Percentiles rank a stretch among this genome's conserved stretches.
These are phyloP conservation scores for Leucocoprinus birnbaumii DNA, from an alignment of 768 basidiomycete genomes.

Conservation along the genomic window DNA sequence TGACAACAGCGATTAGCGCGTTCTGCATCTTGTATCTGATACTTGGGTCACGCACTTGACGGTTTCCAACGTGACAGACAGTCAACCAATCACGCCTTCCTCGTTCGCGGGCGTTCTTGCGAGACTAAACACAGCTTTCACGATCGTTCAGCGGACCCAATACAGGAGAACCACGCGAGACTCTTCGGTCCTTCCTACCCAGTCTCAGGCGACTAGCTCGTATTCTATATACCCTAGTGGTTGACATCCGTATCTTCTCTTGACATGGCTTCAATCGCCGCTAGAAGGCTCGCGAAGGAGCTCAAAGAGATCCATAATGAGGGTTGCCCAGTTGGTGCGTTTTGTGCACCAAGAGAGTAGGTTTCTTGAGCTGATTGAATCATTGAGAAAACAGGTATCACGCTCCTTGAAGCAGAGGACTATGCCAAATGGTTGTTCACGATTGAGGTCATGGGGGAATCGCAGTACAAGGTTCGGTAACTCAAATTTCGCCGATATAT, in stretches of 20 bases:
- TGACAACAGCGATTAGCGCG: no score
- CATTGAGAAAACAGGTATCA: conserved; percentile 56
- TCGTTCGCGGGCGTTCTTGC: not conserved
- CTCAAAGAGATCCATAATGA: conserved; percentile 63
- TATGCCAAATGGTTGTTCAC: conserved; percentile 76
- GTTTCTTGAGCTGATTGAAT: conserved; percentile 5
- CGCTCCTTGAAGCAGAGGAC: conserved; percentile 71
- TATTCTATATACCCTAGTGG: not conserved
- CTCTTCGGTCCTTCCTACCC: not conserved
- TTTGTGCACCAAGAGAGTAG: no score
- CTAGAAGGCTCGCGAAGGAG: conserved; percentile 69
- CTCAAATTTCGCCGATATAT: not conserved
- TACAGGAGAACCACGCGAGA: not conserved
- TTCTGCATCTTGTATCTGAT: no score
- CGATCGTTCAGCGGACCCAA: not conserved
- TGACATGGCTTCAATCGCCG: conserved; percentile 59
- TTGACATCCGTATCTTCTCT: not conserved
- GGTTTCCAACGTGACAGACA: not conserved
- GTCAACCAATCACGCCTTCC: conserved; percentile 1
- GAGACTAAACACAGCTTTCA: not conserved
- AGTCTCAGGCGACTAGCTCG: not conserved
- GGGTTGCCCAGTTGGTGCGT: conserved; percentile 63
- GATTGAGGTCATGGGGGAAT: conserved; percentile 83
- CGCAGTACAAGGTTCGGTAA: conserved; percentile 60
- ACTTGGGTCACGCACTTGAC: no score